Base-by-base conservation (phyloP, 2,329 filamentous ascomycete genomes). In the Penicillium sp. region DNA sequence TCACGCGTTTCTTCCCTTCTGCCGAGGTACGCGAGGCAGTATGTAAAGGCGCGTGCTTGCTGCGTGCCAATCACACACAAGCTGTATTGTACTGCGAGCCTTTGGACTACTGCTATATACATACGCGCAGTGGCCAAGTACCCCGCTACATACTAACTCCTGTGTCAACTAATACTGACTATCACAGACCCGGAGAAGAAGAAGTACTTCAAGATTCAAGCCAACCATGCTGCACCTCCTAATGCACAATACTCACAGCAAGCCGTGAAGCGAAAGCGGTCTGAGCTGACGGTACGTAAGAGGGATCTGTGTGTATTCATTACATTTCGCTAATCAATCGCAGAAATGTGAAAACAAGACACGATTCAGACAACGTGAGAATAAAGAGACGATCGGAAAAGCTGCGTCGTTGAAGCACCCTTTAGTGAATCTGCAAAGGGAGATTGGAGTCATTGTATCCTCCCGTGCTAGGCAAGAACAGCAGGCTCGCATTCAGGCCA, bases 181-280 rank as follows among this genome's bases (percentile, higher is more conserved):
- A 20, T 20, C n/a, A 18, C 59, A 77, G 74, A 77, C 56, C 62
- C 71, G 13, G 79, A 79, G 42, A 88, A 84, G 69, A 81, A 80
- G 37, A 87, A 84, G 61, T 90, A 89, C 66, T 90, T 89, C 72
- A 86, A 84, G 64, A 82, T 89, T 48, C 83, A 88, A 67, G 64
- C 74, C 24, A 77, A 74, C 51, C 74, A 79, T 58, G 78, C 78
- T 16, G 83, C 83, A 0, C 79, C 84, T 0, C 60, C 74, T 2
- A 72, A 70, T 8, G 76, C 81, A 0, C 72, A 78, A 16, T 88
- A 85, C 75, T 84, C 85, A 9, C 73, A 78, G n/a, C 76, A 82
- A 44, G 79, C 79, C 7, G 82, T 88, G 54, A 86, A 84, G 71
- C 78, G 78, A 61, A 83, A 83, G 50, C 79, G 79, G 57, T 59